These are phyloP conservation scores for Trichoderma sp. DNA, from an alignment of 2,329 filamentous ascomycete genomes.

Conservation along the genomic window DNA sequence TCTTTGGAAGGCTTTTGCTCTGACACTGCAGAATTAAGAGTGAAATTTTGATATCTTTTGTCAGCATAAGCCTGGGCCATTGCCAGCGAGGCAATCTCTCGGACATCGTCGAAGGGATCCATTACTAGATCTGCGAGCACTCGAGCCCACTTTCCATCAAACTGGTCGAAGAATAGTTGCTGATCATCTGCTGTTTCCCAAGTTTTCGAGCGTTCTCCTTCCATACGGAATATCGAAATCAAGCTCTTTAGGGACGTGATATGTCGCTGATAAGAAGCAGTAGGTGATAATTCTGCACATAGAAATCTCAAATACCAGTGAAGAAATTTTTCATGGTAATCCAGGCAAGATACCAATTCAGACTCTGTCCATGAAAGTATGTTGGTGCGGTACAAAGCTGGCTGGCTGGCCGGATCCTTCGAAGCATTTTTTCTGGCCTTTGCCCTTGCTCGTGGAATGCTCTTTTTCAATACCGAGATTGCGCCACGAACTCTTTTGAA, in stretches of 20 bases:
- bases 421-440: slow-evolving; percentile 42
- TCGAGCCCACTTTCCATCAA: slow-evolving; percentile 59
- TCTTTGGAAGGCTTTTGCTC: slow-evolving; percentile 36
- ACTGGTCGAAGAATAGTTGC: slow-evolving; percentile 46
- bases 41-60: slow-evolving; percentile 39
- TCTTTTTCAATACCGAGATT: slow-evolving; percentile 58
- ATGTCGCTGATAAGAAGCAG: slow-evolving; percentile 87
- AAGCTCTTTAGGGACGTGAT: slow-evolving; percentile 77
- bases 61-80: slow-evolving; percentile 54
- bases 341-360: slow-evolving; percentile 46
- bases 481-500: slow-evolving; percentile 74
- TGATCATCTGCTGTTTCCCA: slow-evolving; percentile 48
- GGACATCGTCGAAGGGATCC: slow-evolving; percentile 92
- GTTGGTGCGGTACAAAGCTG: slow-evolving; percentile 46
- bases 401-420: slow-evolving; percentile 35
- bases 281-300: slow-evolving; percentile 73
- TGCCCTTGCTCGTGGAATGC: slow-evolving; percentile 44
- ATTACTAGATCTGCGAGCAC: slow-evolving; percentile 77
- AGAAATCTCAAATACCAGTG: slow-evolving; percentile 75
- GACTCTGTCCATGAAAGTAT: slow-evolving; percentile 45
- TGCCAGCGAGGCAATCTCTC: slow-evolving; percentile 59
- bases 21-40: slow-evolving; percentile 30
- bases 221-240: slow-evolving; percentile 67
- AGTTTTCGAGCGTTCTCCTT: slow-evolving; percentile 58
- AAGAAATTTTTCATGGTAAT: slow-evolving; percentile 67